Conservation (phyloP, 2,329 filamentous ascomycete genomes). For the Neofusicoccum ribis region DNA sequence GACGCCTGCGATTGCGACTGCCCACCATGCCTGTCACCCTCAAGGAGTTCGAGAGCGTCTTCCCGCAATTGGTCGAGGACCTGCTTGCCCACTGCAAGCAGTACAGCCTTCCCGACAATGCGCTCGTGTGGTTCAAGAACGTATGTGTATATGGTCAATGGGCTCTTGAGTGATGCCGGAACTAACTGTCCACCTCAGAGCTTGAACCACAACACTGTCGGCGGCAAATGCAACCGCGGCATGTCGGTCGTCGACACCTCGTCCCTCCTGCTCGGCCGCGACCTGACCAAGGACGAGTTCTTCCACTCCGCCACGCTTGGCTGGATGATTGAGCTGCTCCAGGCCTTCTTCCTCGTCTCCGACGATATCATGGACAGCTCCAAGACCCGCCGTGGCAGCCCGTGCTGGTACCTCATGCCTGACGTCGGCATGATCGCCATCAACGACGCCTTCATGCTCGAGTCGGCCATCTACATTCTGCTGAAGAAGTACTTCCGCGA, state of each 20-base stretch:
- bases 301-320: constrained; percentile 85
- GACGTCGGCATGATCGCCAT: constrained; percentile 94
- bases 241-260: constrained; percentile 95
- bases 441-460: constrained; percentile 83
- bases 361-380: constrained; percentile 98
- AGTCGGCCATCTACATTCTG: constrained; percentile 83
- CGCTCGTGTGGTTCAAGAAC: constrained; percentile 83
- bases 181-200: constrained; percentile 54
- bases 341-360: constrained; percentile 97
- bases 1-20: neutral
- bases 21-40: constrained; percentile 69
- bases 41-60: constrained; percentile 86
- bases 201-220: constrained; percentile 81
- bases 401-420: constrained; percentile 93
- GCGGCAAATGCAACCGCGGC: constrained; percentile 98
- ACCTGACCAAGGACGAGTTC: constrained; percentile 79
- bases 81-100: constrained; percentile 74
- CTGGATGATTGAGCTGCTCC: constrained; percentile 97
- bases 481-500: constrained; percentile 91
- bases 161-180: constrained; percentile 22
- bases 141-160: constrained; percentile 46
- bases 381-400: constrained; percentile 89
- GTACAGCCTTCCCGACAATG: constrained; percentile 80
- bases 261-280: constrained; percentile 71
- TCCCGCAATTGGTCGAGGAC: constrained; percentile 80